Conservation (phyloP, 768 basidiomycete genomes). For the Leccinum imitatum region DNA sequence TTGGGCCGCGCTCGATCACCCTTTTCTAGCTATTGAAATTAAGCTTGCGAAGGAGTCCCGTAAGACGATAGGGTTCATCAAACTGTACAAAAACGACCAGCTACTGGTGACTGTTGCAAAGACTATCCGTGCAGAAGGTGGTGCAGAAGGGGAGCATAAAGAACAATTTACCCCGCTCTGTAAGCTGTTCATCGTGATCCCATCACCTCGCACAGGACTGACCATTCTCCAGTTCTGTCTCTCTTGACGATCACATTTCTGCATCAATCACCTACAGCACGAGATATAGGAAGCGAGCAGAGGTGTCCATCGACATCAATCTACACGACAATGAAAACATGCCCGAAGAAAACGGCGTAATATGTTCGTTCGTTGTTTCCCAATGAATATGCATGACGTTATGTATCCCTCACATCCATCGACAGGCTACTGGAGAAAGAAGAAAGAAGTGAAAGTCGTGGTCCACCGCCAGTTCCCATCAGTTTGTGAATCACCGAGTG, state of each 20-base stretch:
- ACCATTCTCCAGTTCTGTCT: conserved; percentile 3
- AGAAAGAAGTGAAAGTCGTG: too few species aligned
- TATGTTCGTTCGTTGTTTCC: conserved; percentile 8
- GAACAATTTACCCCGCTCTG: conserved; percentile 8
- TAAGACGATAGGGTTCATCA: conserved; percentile 8
- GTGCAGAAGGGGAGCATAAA: not conserved
- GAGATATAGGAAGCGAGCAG: not conserved
- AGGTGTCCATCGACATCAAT: not conserved
- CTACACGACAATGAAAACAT: not conserved
- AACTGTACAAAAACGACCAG: not conserved
- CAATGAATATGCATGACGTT: too few species aligned
- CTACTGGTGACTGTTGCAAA: not conserved
- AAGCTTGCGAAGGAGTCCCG: conserved; percentile 8
- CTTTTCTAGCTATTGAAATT: not conserved
- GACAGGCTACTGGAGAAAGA: too few species aligned
- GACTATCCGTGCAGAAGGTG: not conserved
- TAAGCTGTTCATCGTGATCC: not conserved
- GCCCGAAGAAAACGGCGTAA: conserved; percentile 1
- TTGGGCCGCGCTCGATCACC: not conserved
- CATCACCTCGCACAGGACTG: not conserved
- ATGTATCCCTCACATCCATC: too few species aligned
- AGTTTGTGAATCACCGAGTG: too few species aligned
- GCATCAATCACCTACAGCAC: not conserved
- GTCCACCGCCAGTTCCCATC: too few species aligned
- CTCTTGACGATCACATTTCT: not conserved